phyloP scores from a whole-genome alignment of 108 stramenopile genomes.

The Cyclostephanos invisitatus region DNA sequence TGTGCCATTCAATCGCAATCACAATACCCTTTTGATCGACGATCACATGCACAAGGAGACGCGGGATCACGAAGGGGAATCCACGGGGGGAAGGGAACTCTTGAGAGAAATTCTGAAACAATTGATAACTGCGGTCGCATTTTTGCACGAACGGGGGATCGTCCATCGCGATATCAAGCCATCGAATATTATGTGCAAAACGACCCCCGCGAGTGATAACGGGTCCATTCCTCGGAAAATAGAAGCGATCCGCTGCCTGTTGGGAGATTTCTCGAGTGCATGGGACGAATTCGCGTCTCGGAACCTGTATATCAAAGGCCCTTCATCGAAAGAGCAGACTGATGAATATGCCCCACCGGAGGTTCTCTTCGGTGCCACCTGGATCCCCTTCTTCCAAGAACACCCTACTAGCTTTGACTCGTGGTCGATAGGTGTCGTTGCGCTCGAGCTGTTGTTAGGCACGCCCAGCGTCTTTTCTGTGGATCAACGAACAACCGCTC shows the following conservation, averaged over 20 bases:
- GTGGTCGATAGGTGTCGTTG: conserved; percentile 87
- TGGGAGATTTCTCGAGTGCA: conserved; percentile 78
- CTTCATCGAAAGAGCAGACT: conserved; percentile 67
- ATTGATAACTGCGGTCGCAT: conserved; percentile 61
- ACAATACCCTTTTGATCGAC: background rate
- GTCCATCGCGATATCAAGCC: conserved; percentile 85
- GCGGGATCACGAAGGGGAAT: background rate
- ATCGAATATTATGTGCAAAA: conserved; percentile 59
- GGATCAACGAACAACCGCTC: conserved; percentile 88
- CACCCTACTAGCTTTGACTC: conserved; percentile 79
- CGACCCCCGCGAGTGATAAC: conserved; percentile 22
- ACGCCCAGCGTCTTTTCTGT: conserved; percentile 94
- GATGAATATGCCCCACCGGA: conserved; percentile 87
- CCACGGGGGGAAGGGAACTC: background rate
- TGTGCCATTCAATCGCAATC: background rate
- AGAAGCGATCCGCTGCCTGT: conserved; percentile 49
- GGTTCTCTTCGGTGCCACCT: conserved; percentile 47
- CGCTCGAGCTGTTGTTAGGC: conserved; percentile 89
- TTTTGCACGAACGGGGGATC: conserved; percentile 67
- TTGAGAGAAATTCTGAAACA: conserved; percentile 55
- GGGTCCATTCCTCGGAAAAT: conserved; percentile 36
- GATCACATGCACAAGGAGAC: background rate
- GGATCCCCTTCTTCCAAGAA: conserved; percentile 58
- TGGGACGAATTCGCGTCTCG: conserved; percentile 69
- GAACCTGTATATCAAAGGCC: conserved; percentile 71